Conservation (phyloP, 1,139 yeast species). For the Saccharomyces hybrid region DNA sequence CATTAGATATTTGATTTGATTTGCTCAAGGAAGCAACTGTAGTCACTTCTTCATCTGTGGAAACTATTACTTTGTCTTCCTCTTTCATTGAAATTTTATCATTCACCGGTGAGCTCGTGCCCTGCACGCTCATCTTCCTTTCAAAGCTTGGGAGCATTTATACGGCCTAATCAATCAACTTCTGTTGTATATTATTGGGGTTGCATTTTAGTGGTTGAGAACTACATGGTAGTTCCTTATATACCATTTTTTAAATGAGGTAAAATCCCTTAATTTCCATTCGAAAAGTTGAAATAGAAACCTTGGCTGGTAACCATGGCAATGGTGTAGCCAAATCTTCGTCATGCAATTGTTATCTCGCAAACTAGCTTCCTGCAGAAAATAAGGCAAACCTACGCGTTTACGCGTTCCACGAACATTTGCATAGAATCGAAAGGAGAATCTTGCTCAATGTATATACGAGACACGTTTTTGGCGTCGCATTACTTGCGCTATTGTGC, state of each 20-base stretch:
- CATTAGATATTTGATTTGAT: background rate
- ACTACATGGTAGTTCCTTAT: background rate
- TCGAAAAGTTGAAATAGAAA: background rate
- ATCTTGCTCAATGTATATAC: background rate
- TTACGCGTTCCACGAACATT: background rate
- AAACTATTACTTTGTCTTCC: background rate
- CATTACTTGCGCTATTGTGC: background rate
- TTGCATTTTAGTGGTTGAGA: too few species aligned
- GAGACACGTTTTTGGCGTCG: background rate
- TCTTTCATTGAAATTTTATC: background rate
- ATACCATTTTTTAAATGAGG: background rate
- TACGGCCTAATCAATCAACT: too few species aligned
- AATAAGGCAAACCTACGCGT: background rate
- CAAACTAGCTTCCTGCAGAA: background rate
- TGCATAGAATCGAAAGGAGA: background rate
- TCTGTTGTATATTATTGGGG: too few species aligned
- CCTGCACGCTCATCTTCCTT: background rate
- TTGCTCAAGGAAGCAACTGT: background rate
- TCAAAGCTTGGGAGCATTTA: background rate
- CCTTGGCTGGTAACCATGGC: background rate
- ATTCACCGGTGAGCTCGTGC: background rate
- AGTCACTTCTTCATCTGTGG: background rate
- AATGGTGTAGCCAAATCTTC: background rate
- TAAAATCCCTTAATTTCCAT: background rate
- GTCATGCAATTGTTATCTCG: background rate